Evolutionary conservation across 306 rosid genomes (phyloP).

Genomic region (Quercus alba): DNA sequence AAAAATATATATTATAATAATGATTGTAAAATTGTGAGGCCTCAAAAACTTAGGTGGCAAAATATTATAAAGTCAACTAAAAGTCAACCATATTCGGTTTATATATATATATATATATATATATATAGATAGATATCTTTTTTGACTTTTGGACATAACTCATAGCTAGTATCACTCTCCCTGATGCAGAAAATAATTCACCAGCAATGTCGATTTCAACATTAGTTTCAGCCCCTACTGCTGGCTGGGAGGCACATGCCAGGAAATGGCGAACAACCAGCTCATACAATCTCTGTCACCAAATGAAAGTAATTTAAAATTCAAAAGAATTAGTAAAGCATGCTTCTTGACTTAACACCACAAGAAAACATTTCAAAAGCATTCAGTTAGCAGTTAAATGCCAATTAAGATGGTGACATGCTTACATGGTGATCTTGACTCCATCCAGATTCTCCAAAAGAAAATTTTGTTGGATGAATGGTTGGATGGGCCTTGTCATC

Average conservation of each 20-base stretch:
- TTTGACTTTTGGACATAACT: conserved; percentile 30
- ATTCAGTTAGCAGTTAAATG: not conserved
- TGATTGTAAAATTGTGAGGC: no score
- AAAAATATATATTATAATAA: no score
- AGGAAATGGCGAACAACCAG: conserved; percentile 95
- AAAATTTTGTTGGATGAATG: conserved; percentile 90
- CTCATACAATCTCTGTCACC: conserved; percentile 70
- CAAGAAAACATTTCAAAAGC: not conserved
- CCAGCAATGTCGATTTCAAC: conserved; percentile 90
- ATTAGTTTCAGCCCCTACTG: conserved; percentile 93
- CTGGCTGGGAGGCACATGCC: conserved; percentile 96
- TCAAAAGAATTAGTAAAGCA: conserved; percentile 10
- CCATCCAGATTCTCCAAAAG: conserved; percentile 78
- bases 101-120: no score
- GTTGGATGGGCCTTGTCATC: conserved; percentile 99
- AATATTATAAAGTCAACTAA: no score
- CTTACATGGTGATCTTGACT: conserved; percentile 85
- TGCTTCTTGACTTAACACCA: conserved; percentile 4
- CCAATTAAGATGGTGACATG: conserved; percentile 8
- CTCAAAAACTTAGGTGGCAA: no score
- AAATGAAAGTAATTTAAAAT: conserved; percentile 24
- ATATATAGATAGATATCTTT: not conserved
- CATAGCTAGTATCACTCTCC: conserved; percentile 85
- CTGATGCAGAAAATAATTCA: conserved; percentile 78
- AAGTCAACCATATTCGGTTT: no score